A percentile compares a stretch with the other conserved stretches of the same genome.
Conservation (phyloP, 306 rosid genomes). For the Fagus sylvatica region DNA sequence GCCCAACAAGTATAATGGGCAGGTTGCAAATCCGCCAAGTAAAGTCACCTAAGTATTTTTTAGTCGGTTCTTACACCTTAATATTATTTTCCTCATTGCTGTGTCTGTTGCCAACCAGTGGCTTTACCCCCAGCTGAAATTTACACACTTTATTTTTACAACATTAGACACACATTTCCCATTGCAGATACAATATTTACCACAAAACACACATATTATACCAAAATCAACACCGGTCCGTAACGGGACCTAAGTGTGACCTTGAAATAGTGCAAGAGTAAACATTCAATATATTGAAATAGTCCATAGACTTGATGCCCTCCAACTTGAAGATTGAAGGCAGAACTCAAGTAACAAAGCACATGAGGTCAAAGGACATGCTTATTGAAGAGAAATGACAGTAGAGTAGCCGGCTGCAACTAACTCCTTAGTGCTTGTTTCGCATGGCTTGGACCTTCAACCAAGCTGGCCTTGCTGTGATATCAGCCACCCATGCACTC, state of each 20-base stretch:
- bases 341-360: neutral
- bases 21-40: slow-evolving; percentile 73
- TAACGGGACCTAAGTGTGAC: no score
- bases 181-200: no score
- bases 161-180: no score
- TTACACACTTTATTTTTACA: no score
- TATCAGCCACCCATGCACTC: slow-evolving; percentile 60
- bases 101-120: slow-evolving; percentile 34
- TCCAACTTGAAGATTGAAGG: neutral
- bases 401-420: neutral
- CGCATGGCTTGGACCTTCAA: slow-evolving; percentile 50
- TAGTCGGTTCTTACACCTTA: slow-evolving; percentile 46
- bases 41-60: slow-evolving; percentile 64
- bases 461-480: slow-evolving; percentile 75
- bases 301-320: neutral
- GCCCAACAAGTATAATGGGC: slow-evolving; percentile 47
- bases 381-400: neutral
- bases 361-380: neutral
- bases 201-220: no score
- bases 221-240: no score
- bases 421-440: neutral
- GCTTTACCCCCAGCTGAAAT: no score
- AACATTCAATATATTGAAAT: neutral
- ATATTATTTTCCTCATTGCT: slow-evolving; percentile 50
- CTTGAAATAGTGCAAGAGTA: no score